Conservation (phyloP, 345 rosid species). For the Aegle marmelos region DNA sequence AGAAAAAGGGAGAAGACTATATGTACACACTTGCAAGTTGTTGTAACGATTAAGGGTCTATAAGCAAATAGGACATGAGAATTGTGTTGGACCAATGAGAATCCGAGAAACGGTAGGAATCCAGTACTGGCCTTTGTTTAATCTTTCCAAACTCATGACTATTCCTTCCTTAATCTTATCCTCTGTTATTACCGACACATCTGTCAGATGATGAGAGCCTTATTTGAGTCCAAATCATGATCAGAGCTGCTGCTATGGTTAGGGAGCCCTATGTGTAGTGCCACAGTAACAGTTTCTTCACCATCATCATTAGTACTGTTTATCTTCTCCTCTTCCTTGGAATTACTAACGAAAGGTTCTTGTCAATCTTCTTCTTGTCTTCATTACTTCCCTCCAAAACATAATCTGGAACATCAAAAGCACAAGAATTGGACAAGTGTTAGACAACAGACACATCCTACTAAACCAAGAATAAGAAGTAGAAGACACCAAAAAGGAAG, state of each 20-base stretch:
- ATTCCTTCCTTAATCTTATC: slow-evolving; percentile 14
- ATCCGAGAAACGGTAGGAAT: slow-evolving; percentile 64
- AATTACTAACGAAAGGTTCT: slow-evolving; percentile 25
- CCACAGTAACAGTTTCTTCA: slow-evolving; percentile 25
- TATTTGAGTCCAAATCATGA: slow-evolving; percentile 15
- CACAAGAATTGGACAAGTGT: slow-evolving; percentile 11
- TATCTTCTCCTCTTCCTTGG: slow-evolving; percentile 20
- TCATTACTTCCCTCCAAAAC: slow-evolving; percentile 95
- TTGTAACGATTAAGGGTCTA: slow-evolving; percentile 64
- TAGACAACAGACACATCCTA: neutral
- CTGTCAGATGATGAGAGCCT: slow-evolving; percentile 16
- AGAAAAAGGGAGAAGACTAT: neutral
- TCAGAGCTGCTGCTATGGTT: slow-evolving; percentile 11
- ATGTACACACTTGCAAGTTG: slow-evolving; percentile 47
- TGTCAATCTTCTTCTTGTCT: slow-evolving; percentile 25
- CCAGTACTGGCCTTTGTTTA: slow-evolving; percentile 48
- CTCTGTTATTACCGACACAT: neutral
- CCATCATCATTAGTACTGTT: neutral
- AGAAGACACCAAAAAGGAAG: neutral
- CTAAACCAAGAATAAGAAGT: slow-evolving; percentile 7
- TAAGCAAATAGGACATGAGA: slow-evolving; percentile 51
- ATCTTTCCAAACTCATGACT: slow-evolving; percentile 3
- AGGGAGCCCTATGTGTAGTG: slow-evolving; percentile 47
- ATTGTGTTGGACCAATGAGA: slow-evolving; percentile 59
- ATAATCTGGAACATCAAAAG: slow-evolving; percentile 57